A percentile compares a stretch with the other conserved stretches of the same genome.
phyloP scores from a whole-genome alignment of 257 asterid species.

The Leptodermis oblonga region DNA sequence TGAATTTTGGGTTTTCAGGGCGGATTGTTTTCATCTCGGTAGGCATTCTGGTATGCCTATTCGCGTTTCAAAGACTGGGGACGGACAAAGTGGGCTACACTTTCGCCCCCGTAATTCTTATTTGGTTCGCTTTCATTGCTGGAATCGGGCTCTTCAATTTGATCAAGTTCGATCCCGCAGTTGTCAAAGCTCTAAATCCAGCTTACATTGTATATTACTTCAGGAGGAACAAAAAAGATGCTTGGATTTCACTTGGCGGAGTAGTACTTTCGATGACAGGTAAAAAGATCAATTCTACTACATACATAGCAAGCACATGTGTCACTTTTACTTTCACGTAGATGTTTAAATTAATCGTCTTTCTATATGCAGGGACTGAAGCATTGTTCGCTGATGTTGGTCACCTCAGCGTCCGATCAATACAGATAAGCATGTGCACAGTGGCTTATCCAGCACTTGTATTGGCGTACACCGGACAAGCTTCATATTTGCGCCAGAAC shows the following conservation, averaged over 20 bases:
- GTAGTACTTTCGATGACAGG: conserved; percentile 53
- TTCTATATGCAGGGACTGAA: conserved; percentile 46
- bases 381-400: conserved; percentile 72
- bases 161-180: conserved; percentile 38
- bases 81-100: conserved; percentile 62
- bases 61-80: conserved; percentile 50
- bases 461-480: conserved; percentile 53
- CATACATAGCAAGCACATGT: too few species aligned
- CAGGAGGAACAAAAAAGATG: conserved; percentile 35
- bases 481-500: conserved; percentile 43
- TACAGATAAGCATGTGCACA: conserved; percentile 48
- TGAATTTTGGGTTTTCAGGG: conserved; percentile 22
- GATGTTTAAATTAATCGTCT: too few species aligned
- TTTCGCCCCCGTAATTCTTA: conserved; percentile 49
- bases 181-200: conserved; percentile 50
- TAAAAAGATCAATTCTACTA: too few species aligned
- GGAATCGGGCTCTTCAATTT: conserved; percentile 55
- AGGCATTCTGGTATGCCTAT: conserved; percentile 39
- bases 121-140: conserved; percentile 49
- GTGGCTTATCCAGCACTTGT: conserved; percentile 44
- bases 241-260: conserved; percentile 69
- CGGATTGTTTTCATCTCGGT: conserved; percentile 40
- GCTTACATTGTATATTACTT: conserved; percentile 41
- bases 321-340: background rate
- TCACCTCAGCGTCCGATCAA: conserved; percentile 51